These are phyloP conservation scores for Colletotrichum sp. DNA, from an alignment of 2,329 filamentous ascomycete species.

Conservation along the genomic window DNA sequence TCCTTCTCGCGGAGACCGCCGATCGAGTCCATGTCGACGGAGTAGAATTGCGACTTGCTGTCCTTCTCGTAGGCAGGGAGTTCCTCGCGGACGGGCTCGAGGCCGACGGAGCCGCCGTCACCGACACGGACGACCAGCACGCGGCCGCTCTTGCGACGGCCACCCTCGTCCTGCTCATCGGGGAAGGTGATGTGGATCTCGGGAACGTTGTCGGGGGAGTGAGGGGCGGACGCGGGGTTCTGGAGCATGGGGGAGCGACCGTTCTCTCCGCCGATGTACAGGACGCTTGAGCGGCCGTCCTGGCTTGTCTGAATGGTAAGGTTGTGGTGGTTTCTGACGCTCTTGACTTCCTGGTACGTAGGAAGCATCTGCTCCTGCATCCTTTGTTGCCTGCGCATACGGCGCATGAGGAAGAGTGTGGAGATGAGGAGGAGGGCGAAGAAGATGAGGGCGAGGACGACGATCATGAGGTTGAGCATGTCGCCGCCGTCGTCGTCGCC, in stretches of 20 bases:
- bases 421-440: slow-evolving; percentile 72
- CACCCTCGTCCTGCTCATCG: slow-evolving; percentile 87
- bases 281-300: slow-evolving; percentile 68
- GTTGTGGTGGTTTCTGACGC: slow-evolving; percentile 56
- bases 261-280: slow-evolving; percentile 77
- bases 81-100: slow-evolving; percentile 83
- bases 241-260: slow-evolving; percentile 71
- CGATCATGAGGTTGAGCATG: slow-evolving; percentile 79
- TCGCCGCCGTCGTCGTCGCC: slow-evolving; percentile 54
- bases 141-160: slow-evolving; percentile 81
- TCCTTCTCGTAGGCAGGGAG: slow-evolving; percentile 90
- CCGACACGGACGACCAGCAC: slow-evolving; percentile 92
- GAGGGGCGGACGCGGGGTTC: slow-evolving; percentile 76
- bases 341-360: slow-evolving; percentile 68
- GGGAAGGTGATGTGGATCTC: slow-evolving; percentile 99
- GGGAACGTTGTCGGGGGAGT: slow-evolving; percentile 83
- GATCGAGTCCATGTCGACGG: slow-evolving; percentile 92
- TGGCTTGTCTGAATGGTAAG: slow-evolving; percentile 63
- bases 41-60: slow-evolving; percentile 82
- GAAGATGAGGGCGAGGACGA: slow-evolving; percentile 79
- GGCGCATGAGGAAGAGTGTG: slow-evolving; percentile 75
- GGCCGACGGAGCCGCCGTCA: slow-evolving; percentile 81
- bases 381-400: slow-evolving; percentile 57
- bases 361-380: slow-evolving; percentile 64
- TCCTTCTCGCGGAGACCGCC: slow-evolving; percentile 94